Conservation (phyloP, 2,329 filamentous ascomycete genomes). For the Claviceps capensis region DNA sequence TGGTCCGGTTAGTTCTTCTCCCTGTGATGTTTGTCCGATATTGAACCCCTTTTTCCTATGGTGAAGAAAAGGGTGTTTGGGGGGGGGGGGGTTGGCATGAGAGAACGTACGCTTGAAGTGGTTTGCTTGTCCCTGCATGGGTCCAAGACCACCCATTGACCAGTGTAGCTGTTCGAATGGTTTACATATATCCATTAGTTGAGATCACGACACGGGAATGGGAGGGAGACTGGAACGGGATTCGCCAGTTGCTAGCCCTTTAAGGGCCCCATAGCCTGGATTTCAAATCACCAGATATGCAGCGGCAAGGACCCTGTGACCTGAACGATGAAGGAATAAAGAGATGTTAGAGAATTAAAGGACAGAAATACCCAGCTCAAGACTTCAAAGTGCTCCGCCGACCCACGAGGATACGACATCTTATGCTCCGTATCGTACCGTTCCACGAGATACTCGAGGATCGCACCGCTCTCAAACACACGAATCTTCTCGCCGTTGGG, state of each 20-base stretch:
- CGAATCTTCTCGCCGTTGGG: constrained; percentile 58
- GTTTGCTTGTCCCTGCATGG: constrained; percentile 72
- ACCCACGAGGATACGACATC: constrained; percentile 62
- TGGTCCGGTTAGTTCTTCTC: not conserved
- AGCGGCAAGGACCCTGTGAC: too few species aligned
- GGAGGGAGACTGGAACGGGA: too few species aligned
- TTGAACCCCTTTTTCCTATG: not conserved
- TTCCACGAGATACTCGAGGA: constrained; percentile 72
- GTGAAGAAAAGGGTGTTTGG: too few species aligned
- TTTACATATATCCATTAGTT: not conserved
- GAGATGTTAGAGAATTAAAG: not conserved
- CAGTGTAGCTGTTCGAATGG: constrained; percentile 38
- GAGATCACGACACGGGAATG: too few species aligned
- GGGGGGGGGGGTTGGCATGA: too few species aligned
- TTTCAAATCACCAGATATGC: too few species aligned
- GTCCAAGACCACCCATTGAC: constrained; percentile 68
- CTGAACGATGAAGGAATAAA: not conserved
- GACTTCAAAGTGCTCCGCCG: constrained; percentile 63
- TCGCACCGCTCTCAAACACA: constrained; percentile 72
- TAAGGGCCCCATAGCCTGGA: too few species aligned
- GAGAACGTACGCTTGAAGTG: constrained; percentile 53
- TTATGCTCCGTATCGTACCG: constrained; percentile 73
- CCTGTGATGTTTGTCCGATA: too few species aligned
- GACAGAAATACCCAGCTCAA: constrained; percentile 53
- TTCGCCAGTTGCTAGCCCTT: too few species aligned